phyloP scores from a whole-genome alignment of 805 yeast species.

The Metschnikowia dekortorum region DNA sequence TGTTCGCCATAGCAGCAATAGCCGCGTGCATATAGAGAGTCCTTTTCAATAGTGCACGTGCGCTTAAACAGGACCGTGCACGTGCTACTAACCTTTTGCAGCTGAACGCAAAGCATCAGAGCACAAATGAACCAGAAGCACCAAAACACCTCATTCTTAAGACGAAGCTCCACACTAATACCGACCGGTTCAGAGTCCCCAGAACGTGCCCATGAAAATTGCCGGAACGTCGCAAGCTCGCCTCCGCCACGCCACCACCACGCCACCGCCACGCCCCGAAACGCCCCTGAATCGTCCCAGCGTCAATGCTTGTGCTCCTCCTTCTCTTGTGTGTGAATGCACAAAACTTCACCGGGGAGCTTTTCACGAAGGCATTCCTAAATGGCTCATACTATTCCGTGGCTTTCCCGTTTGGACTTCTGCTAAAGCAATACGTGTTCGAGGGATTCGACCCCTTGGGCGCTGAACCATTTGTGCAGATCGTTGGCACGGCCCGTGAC shows the following conservation, averaged over 20 bases:
- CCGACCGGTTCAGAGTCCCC: too few species aligned
- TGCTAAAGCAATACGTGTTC: constrained; percentile 24
- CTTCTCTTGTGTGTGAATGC: background rate
- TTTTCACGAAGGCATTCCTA: background rate
- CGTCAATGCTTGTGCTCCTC: background rate
- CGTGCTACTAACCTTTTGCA: background rate
- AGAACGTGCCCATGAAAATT: too few species aligned
- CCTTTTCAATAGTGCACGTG: background rate
- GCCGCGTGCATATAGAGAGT: too few species aligned
- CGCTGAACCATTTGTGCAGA: background rate
- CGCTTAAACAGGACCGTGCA: background rate
- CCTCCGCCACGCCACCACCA: background rate
- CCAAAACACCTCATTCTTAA: background rate
- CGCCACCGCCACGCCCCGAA: background rate
- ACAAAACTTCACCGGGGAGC: background rate
- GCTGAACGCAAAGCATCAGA: background rate
- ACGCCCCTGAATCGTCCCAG: background rate
- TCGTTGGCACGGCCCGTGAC: background rate
- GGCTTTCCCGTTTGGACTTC: constrained; percentile 34
- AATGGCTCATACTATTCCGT: constrained; percentile 23
- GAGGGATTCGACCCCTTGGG: constrained; percentile 6
- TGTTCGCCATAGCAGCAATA: too few species aligned
- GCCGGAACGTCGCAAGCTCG: too few species aligned
- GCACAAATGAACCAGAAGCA: background rate
- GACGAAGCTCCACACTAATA: too few species aligned